Conservation (phyloP, 176 grass and related monocot genomes). For the Paspalum vaginatum region DNA sequence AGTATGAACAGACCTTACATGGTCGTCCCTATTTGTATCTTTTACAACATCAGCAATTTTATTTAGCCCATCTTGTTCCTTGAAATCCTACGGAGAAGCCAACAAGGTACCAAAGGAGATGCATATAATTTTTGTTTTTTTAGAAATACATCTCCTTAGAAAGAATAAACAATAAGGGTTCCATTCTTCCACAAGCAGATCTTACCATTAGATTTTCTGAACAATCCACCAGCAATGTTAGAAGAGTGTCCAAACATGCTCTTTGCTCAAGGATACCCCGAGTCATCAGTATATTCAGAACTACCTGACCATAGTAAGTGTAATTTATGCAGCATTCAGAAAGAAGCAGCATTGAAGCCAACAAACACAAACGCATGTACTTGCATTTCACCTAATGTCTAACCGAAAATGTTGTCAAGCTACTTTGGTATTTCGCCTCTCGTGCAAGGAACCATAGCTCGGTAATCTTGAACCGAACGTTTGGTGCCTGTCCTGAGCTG, state of each 20-base stretch:
- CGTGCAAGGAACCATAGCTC: slow-evolving; percentile 7
- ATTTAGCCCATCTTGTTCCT: slow-evolving; percentile 50
- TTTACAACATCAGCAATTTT: slow-evolving; percentile 47
- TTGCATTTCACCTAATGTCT: no score
- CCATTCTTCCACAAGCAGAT: not conserved
- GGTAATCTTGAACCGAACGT: slow-evolving; percentile 36
- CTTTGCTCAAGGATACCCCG: slow-evolving; percentile 52
- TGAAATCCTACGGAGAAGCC: slow-evolving; percentile 46
- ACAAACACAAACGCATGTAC: not conserved
- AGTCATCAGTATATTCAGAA: slow-evolving; percentile 55
- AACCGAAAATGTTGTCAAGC: not conserved
- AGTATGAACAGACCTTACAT: slow-evolving; percentile 43
- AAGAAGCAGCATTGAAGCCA: not conserved
- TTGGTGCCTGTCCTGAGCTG: not conserved
- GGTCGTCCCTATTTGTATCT: slow-evolving; percentile 38
- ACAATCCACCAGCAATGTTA: slow-evolving; percentile 53
- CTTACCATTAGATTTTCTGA: slow-evolving; percentile 50
- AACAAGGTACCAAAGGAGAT: not conserved
- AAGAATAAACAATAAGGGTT: not conserved
- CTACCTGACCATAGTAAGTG: slow-evolving; percentile 31
- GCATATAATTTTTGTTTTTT: no score
- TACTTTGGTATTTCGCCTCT: not conserved
- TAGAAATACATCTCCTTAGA: not conserved
- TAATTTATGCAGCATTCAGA: not conserved
- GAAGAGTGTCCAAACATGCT: slow-evolving; percentile 61